Percentiles rank a stretch among this genome's conserved stretches.
These are phyloP conservation scores for Lecanicillium sp. DNA, from an alignment of 2,329 filamentous ascomycete genomes.

Conservation along the genomic window DNA sequence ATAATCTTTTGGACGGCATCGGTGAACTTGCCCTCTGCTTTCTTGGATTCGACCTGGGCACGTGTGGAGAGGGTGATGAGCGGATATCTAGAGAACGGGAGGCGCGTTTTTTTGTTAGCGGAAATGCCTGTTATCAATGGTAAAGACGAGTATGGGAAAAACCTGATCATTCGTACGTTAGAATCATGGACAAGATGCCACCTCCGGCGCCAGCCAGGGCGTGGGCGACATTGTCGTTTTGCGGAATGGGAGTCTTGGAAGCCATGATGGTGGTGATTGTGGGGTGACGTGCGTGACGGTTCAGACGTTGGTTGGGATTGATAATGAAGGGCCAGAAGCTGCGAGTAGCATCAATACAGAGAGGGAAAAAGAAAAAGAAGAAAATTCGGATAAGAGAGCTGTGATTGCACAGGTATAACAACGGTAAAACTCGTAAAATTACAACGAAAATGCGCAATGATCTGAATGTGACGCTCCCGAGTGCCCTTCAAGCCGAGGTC, in stretches of 20 bases:
- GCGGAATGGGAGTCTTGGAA: conserved; percentile 60
- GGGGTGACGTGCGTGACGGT: conserved; percentile 1
- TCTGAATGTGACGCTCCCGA: conserved; percentile 6
- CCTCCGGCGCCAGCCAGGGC: conserved; percentile 88
- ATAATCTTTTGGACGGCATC: conserved; percentile 80
- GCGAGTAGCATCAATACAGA: background rate
- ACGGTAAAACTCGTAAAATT: background rate
- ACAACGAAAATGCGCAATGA: background rate
- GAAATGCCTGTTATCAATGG: too few species aligned
- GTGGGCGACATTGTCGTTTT: conserved; percentile 95
- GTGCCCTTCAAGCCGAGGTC: conserved; percentile 8
- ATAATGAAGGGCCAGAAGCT: background rate
- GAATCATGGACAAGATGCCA: conserved; percentile 87
- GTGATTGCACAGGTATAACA: background rate
- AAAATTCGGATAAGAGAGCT: background rate
- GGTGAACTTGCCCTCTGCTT: conserved; percentile 76
- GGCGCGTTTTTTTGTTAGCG: conserved; percentile 6
- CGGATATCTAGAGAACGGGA: conserved; percentile 60
- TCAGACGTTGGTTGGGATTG: background rate
- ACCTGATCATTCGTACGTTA: conserved; percentile 57
- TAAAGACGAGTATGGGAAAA: conserved; percentile 1
- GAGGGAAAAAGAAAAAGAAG: background rate
- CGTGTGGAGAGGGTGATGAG: conserved; percentile 95
- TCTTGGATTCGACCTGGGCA: conserved; percentile 94
- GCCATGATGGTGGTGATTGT: conserved; percentile 18